phyloP scores from a whole-genome alignment of 352 stramenopile genomes.

The Pythium sp. region DNA sequence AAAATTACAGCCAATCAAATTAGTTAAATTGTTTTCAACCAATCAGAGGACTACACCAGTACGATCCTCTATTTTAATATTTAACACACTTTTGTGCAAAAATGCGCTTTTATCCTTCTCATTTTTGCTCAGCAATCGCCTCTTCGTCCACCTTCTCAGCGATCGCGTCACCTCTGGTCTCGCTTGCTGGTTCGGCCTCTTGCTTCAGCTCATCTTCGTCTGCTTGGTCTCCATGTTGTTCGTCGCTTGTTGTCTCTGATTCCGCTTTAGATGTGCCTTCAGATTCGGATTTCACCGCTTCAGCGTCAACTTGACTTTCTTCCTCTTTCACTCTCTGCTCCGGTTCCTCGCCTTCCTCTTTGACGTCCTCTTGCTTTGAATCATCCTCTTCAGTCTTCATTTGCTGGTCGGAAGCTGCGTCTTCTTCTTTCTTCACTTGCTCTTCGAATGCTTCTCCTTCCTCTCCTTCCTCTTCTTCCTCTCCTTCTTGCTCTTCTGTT shows the following conservation, averaged over 20 bases:
- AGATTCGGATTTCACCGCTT: neutral
- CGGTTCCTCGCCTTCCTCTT: conserved; percentile 8
- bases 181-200: neutral
- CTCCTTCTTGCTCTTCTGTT: neutral
- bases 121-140: neutral
- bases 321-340: neutral
- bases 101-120: neutral
- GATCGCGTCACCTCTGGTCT: neutral
- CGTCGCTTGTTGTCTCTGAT: neutral
- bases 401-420: neutral
- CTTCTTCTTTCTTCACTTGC: neutral
- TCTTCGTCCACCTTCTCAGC: neutral
- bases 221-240: neutral
- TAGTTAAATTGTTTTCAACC: neutral
- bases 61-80: neutral
- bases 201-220: neutral
- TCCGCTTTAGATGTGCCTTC: neutral
- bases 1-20: neutral
- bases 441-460: neutral
- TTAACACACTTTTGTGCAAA: neutral
- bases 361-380: neutral
- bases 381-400: neutral
- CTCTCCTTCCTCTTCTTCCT: neutral
- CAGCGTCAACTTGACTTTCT: neutral
- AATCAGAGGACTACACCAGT: neutral